Evolutionary conservation across 2,329 filamentous ascomycete genomes (phyloP).

Genomic region (Acephala macrosclerotiorum): DNA sequence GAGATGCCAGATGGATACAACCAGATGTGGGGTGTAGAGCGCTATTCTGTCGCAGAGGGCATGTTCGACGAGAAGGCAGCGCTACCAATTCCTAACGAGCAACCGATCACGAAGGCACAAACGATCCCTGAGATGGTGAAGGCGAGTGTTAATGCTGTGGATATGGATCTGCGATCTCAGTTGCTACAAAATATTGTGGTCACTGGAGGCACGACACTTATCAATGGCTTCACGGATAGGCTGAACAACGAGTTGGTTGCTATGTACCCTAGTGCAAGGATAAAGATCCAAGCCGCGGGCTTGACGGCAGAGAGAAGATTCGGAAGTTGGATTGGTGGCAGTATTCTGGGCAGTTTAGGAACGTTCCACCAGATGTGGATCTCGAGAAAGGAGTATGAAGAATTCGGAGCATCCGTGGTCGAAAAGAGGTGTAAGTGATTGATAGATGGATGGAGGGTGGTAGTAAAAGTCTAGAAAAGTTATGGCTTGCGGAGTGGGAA

Average conservation of each 20-base stretch:
- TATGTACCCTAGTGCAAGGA: constrained; percentile 84
- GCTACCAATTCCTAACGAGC: constrained; percentile 55
- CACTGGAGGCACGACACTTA: constrained; percentile 84
- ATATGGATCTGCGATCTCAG: constrained; percentile 86
- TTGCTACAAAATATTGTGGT: constrained; percentile 91
- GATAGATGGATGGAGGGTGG: no score
- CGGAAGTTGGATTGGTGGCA: constrained; percentile 95
- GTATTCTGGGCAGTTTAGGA: constrained; percentile 91
- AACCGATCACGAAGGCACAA: constrained; percentile 69
- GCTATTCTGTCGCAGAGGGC: constrained; percentile 85
- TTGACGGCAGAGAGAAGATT: constrained; percentile 89
- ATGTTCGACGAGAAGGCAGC: constrained; percentile 89
- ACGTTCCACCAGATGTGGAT: constrained; percentile 99
- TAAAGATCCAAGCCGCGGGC: constrained; percentile 87
- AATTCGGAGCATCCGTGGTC: constrained; percentile 88
- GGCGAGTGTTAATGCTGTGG: constrained; percentile 77
- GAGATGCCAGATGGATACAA: constrained; percentile 98
- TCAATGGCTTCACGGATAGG: constrained; percentile 92
- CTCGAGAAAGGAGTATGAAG: constrained; percentile 95
- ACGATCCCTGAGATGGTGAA: constrained; percentile 87
- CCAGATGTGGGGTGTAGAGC: constrained; percentile 89
- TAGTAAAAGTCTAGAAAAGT: constrained; percentile 1
- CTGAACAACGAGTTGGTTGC: constrained; percentile 83
- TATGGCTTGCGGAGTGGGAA: constrained; percentile 17
- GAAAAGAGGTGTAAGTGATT: constrained; percentile 93